Conservation (phyloP, 1,139 yeast genomes). For the Pichia sp. region DNA sequence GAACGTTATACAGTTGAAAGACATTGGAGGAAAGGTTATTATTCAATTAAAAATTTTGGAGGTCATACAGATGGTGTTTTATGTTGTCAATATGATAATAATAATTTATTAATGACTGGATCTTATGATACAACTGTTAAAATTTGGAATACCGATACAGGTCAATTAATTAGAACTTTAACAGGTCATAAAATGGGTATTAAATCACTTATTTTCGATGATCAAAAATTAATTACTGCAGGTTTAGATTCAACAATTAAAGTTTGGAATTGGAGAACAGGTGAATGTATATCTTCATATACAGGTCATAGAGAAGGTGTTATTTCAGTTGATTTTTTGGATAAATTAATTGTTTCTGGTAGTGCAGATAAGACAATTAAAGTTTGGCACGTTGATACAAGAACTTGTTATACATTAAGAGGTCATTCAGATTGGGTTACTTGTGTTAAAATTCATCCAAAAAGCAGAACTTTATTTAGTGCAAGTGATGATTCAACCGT, state of each 20-base stretch:
- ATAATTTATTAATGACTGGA: conserved; percentile 78
- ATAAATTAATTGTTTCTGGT: conserved; percentile 84
- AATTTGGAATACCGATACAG: conserved; percentile 82
- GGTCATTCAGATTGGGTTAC: conserved; percentile 94
- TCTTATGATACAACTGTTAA: conserved; percentile 84
- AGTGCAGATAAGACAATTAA: conserved; percentile 88
- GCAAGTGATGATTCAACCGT: conserved; percentile 90
- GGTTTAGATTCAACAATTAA: conserved; percentile 86
- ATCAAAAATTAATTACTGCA: conserved; percentile 83
- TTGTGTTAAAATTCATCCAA: conserved; percentile 77
- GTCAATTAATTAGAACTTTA: conserved; percentile 68
- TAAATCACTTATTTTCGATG: conserved; percentile 76
- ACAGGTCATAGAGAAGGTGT: conserved; percentile 89
- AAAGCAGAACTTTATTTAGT: conserved; percentile 72
- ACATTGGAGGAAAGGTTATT: conserved; percentile 87
- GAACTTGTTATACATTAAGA: conserved; percentile 85
- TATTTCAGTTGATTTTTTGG: conserved; percentile 68
- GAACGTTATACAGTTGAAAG: conserved; percentile 87
- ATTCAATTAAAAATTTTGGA: conserved; percentile 54
- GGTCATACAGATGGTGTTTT: conserved; percentile 90
- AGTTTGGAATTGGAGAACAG: conserved; percentile 94
- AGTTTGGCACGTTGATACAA: conserved; percentile 92
- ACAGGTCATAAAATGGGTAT: conserved; percentile 85
- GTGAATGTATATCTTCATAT: conserved; percentile 88
- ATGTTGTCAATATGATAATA: conserved; percentile 72